Evolutionary conservation across 306 rosid species (phyloP), one percentile per base, ranked within the genome.

Genomic region (Nissolia schottii): DNA sequence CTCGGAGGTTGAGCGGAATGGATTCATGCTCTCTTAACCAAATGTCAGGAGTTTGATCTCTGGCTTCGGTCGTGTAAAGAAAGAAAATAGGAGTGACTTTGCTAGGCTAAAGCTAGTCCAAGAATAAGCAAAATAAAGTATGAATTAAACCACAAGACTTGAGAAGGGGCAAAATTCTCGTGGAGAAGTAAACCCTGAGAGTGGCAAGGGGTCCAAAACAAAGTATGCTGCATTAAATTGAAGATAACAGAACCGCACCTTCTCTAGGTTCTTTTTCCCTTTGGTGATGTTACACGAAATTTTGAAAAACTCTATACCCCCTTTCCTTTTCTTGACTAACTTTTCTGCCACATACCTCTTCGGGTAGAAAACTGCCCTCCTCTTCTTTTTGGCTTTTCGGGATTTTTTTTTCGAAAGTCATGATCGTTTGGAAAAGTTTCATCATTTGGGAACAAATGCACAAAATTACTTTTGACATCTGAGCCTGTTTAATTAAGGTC

Each of bases 361-460:
- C 31, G 74, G 34, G 20, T 45, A 50, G 68, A 50, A 61, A 80
- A 78, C 74, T 69, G 81, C 64, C 70, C 70, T 22, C 32, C 71
- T 69, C 74, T 70, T 80, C 29, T 54, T 69, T 38, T 77, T 65
- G 48, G 77, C 76, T 59, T 83, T 80, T 75, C 38, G 78, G 80
- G 78, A 77, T 64, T 48, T 76, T 48, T 81, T 77, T 67, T 50
- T 27, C n/a, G n/a, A 58, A 78, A 74, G 58, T 31, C 83, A 68
- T 79, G 81, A 84, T 81, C 70, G 68, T 76, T 70, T 79, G 49
- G 72, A 76, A 81, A 87, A 80, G 87, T 77, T 84, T 28, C 84
- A 73, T 78, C 57, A 82, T 70, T 76, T 83, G 76, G 63, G 55
- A 55, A 45, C 77, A 57, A 68, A 65, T 51, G 64, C 73, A 73